Evolutionary conservation across 441 rosid genomes (phyloP).

Genomic region (Codiaeum variegatum): DNA sequence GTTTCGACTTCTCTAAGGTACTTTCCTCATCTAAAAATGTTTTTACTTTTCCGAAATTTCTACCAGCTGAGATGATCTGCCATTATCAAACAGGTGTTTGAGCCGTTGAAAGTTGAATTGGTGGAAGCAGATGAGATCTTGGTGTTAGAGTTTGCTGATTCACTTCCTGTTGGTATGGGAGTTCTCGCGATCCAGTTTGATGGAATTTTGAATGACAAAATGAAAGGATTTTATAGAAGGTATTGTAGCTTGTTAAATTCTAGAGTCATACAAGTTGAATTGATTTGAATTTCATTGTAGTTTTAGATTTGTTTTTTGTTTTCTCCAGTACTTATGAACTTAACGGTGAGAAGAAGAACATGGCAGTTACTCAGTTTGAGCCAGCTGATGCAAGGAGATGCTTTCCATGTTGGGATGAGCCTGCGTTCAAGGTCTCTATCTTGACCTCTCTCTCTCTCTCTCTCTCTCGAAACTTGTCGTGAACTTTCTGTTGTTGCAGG

Average conservation of each 20-base stretch:
- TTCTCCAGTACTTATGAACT: conserved; percentile 54
- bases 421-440: conserved; percentile 77
- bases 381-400: conserved; percentile 94
- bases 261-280: not conserved
- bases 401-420: conserved; percentile 99
- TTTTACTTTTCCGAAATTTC: not conserved
- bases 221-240: conserved; percentile 94
- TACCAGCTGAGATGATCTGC: not conserved
- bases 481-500: conserved; percentile 38
- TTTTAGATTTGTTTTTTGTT: not conserved
- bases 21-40: not conserved
- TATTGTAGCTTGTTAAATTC: conserved; percentile 30
- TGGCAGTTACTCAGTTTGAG: conserved; percentile 98
- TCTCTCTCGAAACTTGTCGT: not conserved
- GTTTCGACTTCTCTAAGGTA: conserved; percentile 64
- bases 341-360: conserved; percentile 85
- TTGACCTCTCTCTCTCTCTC: not conserved
- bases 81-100: conserved; percentile 36
- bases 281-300: not conserved
- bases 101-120: conserved; percentile 48
- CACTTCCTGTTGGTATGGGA: conserved; percentile 63
- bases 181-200: conserved; percentile 51
- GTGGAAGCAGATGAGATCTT: conserved; percentile 71
- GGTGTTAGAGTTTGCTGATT: conserved; percentile 62
- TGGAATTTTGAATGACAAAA: conserved; percentile 70